These are phyloP conservation scores for Diaporthe ampelina DNA, from an alignment of 2,329 filamentous ascomycete species.

Conservation along the genomic window DNA sequence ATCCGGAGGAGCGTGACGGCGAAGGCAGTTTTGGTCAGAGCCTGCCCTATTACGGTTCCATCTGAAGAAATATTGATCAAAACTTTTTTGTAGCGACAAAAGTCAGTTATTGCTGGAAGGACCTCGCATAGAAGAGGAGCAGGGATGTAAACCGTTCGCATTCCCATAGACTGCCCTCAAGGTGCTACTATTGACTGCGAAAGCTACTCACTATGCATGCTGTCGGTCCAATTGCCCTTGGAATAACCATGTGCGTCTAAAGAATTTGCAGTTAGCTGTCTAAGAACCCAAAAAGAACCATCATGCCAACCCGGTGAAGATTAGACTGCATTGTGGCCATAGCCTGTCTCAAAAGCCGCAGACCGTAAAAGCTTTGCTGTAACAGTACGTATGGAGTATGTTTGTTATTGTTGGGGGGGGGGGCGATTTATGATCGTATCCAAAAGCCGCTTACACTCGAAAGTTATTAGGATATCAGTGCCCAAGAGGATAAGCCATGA, in stretches of 20 bases:
- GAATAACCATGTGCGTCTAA: conserved; percentile 61
- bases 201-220: conserved; percentile 57
- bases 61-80: conserved; percentile 61
- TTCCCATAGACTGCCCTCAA: neutral
- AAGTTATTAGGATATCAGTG: conserved; percentile 61
- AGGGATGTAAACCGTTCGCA: too few species aligned
- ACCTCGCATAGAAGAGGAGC: neutral
- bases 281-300: too few species aligned
- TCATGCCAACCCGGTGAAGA: too few species aligned
- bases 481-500: conserved; percentile 57
- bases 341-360: too few species aligned
- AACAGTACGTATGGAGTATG: too few species aligned
- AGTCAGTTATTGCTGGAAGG: neutral
- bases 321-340: too few species aligned
- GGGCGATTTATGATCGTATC: too few species aligned
- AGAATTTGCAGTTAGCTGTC: too few species aligned
- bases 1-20: conserved; percentile 56
- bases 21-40: conserved; percentile 55
- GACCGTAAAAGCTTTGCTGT: too few species aligned
- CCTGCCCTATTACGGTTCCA: conserved; percentile 54
- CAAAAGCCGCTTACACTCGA: conserved; percentile 50
- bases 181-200: neutral
- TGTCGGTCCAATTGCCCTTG: conserved; percentile 61
- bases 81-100: conserved; percentile 43
- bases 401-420: too few species aligned